Evolutionary conservation across 2,329 filamentous ascomycete genomes (phyloP).

Genomic region (Ophiostoma ulmi): DNA sequence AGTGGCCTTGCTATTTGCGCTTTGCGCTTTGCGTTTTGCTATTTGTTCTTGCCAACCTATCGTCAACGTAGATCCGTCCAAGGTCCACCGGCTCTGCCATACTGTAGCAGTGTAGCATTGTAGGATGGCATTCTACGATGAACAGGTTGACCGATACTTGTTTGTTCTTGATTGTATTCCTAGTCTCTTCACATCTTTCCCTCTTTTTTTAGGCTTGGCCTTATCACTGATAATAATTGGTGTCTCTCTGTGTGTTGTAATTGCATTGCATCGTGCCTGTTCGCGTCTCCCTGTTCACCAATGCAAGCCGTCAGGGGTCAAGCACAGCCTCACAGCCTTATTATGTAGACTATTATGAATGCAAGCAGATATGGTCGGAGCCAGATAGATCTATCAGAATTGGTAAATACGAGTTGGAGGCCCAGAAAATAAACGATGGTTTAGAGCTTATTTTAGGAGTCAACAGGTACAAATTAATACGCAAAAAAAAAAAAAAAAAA

Average conservation of each 20-base stretch:
- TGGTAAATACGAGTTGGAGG: conserved; percentile 6
- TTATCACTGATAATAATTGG: not conserved
- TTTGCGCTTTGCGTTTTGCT: no score
- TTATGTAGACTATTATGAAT: not conserved
- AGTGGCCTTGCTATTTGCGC: not conserved
- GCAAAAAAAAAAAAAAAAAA: no score
- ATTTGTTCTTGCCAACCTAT: not conserved
- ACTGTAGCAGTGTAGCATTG: not conserved
- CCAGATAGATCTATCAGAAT: not conserved
- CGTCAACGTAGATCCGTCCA: not conserved
- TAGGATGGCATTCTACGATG: not conserved
- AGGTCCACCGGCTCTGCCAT: not conserved
- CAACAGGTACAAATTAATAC: not conserved
- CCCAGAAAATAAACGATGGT: not conserved
- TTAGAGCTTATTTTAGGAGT: not conserved
- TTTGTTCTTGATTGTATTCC: not conserved
- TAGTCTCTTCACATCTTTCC: not conserved
- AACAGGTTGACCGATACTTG: not conserved
- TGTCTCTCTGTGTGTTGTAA: not conserved
- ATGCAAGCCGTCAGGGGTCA: conserved; percentile 4
- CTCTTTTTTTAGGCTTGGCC: not conserved
- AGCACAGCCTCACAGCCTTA: conserved; percentile 21
- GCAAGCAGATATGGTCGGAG: not conserved
- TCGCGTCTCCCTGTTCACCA: not conserved
- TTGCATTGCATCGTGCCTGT: conserved; percentile 3